Base-by-base conservation (phyloP, 306 rosid genomes). In the Medicago truncatula region DNA sequence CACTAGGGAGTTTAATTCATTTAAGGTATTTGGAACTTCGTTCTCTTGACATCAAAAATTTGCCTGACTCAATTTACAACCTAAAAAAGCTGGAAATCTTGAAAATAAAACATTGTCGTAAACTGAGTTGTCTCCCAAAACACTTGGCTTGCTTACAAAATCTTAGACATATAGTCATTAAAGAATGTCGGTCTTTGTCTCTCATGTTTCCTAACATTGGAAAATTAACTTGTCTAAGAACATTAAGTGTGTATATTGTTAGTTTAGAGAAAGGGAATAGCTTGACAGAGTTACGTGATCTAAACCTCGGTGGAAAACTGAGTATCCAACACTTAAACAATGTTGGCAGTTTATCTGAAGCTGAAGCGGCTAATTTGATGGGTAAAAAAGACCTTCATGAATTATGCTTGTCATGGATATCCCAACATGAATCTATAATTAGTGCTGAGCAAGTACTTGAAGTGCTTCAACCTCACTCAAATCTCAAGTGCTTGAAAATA, bases 391-490 rank as follows among this genome's bases (percentile, higher is more conserved):
- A 58, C 15, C 28, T 73, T 1, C 23, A 6, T 0, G 31, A 14
- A 34, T 44, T 73, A 56, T 14, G 16, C 13, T 41, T 73, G 44
- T 41, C 43, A 40, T 73, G 68, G 77, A n/a, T n/a, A n/a, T n/a
- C n/a, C n/a, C n/a, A n/a, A n/a, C n/a, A n/a, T n/a, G n/a, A n/a
- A n/a, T n/a, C n/a, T n/a, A n/a, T n/a, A n/a, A n/a, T n/a, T n/a
- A n/a, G 6, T 41, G 7, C 6, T 11, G 62, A 74, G 56, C 34
- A 73, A 73, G 18, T 73, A 59, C 44, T 73, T 18, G 53, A 75
- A 47, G 64, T 0, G 18, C 72, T 75, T 34, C 63, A 63, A 14
- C 71, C 79, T 17, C 63, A 64, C 49, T 34, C 64, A 62, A 63
- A 50, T 50, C 63, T 63, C n/a, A 63, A 49, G 21, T 13, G 5